phyloP scores from a whole-genome alignment of 257 asterid genomes.

The Petunia axillaris region DNA sequence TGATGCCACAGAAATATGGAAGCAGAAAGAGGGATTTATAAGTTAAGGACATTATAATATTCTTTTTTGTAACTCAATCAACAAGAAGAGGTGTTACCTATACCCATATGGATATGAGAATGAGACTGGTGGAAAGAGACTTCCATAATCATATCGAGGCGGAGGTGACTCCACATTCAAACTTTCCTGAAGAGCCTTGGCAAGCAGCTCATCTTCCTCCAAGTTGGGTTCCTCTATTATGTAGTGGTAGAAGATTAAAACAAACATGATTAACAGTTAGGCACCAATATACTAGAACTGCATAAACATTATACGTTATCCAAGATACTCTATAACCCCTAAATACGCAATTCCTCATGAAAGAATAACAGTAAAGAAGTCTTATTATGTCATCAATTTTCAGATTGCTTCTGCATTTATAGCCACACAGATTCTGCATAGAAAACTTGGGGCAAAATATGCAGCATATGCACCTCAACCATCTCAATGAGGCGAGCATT shows the following conservation, averaged over 20 bases:
- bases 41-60: background rate
- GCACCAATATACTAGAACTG: background rate
- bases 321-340: constrained; percentile 15
- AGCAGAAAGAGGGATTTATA: background rate
- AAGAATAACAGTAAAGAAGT: constrained; percentile 7
- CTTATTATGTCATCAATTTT: background rate
- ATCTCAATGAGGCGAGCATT: background rate
- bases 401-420: constrained; percentile 15
- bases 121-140: constrained; percentile 56
- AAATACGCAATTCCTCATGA: background rate
- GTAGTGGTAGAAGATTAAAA: constrained; percentile 15
- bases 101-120: constrained; percentile 57
- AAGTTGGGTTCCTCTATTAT: constrained; percentile 65
- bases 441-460: background rate
- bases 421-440: constrained; percentile 1
- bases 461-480: constrained; percentile 5
- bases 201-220: constrained; percentile 93
- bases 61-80: background rate
- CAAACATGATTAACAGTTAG: constrained; percentile 14
- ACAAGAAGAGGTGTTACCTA: constrained; percentile 54
- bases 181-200: constrained; percentile 94
- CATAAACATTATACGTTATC: background rate
- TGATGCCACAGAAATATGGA: background rate
- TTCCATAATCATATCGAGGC: constrained; percentile 67
- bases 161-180: constrained; percentile 70